phyloP scores from a whole-genome alignment of 352 stramenopile species.

The Phytophthora cryptogea region DNA sequence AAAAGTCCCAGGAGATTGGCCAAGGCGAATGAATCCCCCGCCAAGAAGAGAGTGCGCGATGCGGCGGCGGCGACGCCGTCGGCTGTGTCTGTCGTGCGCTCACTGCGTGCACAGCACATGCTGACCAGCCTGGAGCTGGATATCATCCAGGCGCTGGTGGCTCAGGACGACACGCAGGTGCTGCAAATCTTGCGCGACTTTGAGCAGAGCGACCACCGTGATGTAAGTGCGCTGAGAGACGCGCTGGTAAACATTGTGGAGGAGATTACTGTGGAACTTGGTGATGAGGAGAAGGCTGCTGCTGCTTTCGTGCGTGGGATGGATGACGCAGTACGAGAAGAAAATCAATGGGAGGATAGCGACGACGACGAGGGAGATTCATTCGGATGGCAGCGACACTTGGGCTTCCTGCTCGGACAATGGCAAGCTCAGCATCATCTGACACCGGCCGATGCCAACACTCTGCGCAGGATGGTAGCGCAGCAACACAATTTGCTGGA shows the following conservation, averaged over 20 bases:
- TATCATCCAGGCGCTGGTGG: conserved; percentile 60
- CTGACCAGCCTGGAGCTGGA: conserved; percentile 66
- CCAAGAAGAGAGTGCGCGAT: conserved; percentile 13
- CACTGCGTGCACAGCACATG: conserved; percentile 61
- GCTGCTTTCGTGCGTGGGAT: conserved; percentile 35
- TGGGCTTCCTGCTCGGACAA: conserved; percentile 49
- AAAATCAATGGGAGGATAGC: conserved; percentile 27
- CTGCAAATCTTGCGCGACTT: conserved; percentile 46
- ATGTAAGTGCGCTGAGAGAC: conserved; percentile 43
- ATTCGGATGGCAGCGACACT: conserved; percentile 52
- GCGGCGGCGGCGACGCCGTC: conserved; percentile 4
- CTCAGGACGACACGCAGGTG: conserved; percentile 59
- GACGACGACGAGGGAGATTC: conserved; percentile 26
- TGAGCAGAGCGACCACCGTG: conserved; percentile 35
- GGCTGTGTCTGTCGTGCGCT: conserved; percentile 46
- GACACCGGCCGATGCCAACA: conserved; percentile 36
- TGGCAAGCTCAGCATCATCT: conserved; percentile 47
- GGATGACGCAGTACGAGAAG: conserved; percentile 36
- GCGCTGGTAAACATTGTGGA: conserved; percentile 60
- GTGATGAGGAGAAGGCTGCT: conserved; percentile 62
- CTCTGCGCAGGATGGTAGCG: conserved; percentile 47
- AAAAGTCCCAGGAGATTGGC: conserved; percentile 20
- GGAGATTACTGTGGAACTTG: conserved; percentile 66
- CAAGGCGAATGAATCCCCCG: conserved; percentile 4
- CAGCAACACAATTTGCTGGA: conserved; percentile 70